Evolutionary conservation across 352 stramenopile genomes (phyloP).

Genomic region (Elongisporangium prolatum): DNA sequence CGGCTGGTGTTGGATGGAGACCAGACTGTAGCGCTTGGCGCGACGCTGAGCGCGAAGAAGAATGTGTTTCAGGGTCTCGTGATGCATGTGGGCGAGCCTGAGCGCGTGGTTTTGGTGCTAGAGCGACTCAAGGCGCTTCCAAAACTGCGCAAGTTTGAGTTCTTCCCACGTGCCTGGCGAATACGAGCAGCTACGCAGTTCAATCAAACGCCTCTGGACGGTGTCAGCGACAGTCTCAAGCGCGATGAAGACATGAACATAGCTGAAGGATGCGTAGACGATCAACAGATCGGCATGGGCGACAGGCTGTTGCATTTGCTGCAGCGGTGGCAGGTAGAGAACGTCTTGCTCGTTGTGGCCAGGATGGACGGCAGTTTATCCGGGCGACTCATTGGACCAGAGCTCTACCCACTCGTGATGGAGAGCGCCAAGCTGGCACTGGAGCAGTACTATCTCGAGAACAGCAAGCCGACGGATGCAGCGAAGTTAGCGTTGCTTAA

Average conservation of each 20-base stretch:
- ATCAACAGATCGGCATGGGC: constrained; percentile 44
- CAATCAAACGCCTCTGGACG: constrained; percentile 1
- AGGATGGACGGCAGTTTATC: constrained; percentile 61
- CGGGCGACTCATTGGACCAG: constrained; percentile 49
- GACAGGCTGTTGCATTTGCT: constrained; percentile 78
- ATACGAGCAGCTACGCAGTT: constrained; percentile 13
- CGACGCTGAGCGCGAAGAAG: constrained; percentile 59
- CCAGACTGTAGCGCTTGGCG: constrained; percentile 20
- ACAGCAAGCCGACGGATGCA: constrained; percentile 35
- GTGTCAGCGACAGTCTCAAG: constrained; percentile 6
- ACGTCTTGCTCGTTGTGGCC: constrained; percentile 61
- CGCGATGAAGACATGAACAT: constrained; percentile 21
- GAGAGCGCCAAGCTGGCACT: constrained; percentile 73
- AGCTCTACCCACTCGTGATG: constrained; percentile 62
- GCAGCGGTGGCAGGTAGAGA: constrained; percentile 76
- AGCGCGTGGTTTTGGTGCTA: constrained; percentile 22
- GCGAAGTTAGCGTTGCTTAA: constrained; percentile 46
- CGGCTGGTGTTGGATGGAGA: constrained; percentile 1
- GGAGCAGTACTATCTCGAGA: constrained; percentile 65
- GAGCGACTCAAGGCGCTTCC: constrained; percentile 20
- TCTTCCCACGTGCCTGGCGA: constrained; percentile 43
- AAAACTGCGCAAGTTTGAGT: constrained; percentile 38
- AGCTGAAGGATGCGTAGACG: constrained; percentile 51
- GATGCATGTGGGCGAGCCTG: constrained; percentile 22
- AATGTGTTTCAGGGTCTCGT: constrained; percentile 71